These are phyloP conservation scores for Diplodia mutila DNA, from an alignment of 2,329 filamentous ascomycete genomes.

Conservation along the genomic window DNA sequence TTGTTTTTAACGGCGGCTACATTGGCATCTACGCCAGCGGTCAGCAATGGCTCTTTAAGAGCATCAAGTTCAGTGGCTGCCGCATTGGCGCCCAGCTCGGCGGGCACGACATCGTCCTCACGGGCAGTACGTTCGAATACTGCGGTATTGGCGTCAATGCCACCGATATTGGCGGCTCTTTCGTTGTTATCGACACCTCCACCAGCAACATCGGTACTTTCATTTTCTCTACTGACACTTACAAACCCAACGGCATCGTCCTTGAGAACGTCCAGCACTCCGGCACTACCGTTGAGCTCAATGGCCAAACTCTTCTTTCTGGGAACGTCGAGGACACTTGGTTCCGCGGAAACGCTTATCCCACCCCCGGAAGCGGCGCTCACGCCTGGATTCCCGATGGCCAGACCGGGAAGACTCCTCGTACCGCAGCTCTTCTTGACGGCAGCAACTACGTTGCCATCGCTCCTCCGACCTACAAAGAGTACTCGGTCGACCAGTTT, in stretches of 20 bases:
- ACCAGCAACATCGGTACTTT: slow-evolving; percentile 12
- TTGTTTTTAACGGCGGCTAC: slow-evolving; percentile 24
- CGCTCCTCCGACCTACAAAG: slow-evolving; percentile 18
- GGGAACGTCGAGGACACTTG: slow-evolving; percentile 19
- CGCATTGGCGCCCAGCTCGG: slow-evolving; percentile 2
- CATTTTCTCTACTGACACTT: background rate
- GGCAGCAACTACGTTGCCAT: slow-evolving; percentile 21
- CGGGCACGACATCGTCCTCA: slow-evolving; percentile 21
- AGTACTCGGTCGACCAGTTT: slow-evolving; percentile 19
- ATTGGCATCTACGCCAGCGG: slow-evolving; percentile 38
- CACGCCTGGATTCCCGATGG: slow-evolving; percentile 14
- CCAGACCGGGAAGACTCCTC: background rate
- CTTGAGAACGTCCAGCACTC: slow-evolving; percentile 21
- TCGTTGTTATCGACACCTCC: slow-evolving; percentile 19
- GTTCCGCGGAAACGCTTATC: slow-evolving; percentile 23
- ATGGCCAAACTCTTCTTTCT: background rate
- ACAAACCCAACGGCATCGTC: slow-evolving; percentile 22
- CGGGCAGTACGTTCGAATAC: slow-evolving; percentile 14
- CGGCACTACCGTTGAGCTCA: slow-evolving; percentile 11
- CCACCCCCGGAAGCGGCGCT: background rate
- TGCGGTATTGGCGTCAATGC: slow-evolving; percentile 13
- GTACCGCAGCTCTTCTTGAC: background rate
- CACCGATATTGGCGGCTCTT: background rate
- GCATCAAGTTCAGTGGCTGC: slow-evolving; percentile 27
- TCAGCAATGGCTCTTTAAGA: slow-evolving; percentile 44